Evolutionary conservation across 225 moss, liverwort and hornwort genomes (phyloP).

Genomic region (Pseudoscleropodium purum): DNA sequence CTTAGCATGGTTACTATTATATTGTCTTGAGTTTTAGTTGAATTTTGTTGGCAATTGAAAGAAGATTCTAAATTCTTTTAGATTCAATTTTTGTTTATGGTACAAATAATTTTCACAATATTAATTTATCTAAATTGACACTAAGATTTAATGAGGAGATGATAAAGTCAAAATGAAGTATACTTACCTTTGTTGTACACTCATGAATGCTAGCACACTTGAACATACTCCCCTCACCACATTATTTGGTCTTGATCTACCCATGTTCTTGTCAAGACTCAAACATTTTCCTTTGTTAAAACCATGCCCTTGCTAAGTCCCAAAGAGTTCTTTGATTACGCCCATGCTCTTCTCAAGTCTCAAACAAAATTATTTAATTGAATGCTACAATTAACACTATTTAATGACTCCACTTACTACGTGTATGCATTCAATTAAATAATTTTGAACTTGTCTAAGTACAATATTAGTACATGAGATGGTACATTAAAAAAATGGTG

Average conservation of each 20-base stretch:
- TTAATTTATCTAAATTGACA: background rate
- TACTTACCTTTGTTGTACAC: background rate
- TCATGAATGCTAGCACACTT: background rate
- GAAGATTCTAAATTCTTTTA: background rate
- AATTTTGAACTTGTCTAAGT: background rate
- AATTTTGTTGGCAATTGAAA: background rate
- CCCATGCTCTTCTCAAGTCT: background rate
- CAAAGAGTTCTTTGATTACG: background rate
- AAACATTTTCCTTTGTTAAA: background rate
- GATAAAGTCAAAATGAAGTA: background rate
- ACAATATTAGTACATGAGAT: background rate
- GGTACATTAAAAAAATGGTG: background rate
- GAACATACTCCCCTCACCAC: accelerated
- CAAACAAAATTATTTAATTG: too few species aligned
- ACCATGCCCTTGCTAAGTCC: background rate
- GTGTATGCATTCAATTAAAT: background rate
- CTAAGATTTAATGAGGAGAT: background rate
- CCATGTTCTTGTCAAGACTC: background rate
- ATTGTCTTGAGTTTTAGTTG: background rate
- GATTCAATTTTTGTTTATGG: background rate
- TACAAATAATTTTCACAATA: background rate
- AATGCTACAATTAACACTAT: too few species aligned
- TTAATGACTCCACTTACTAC: background rate
- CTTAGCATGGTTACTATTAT: background rate
- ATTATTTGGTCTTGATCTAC: background rate